phyloP scores from a whole-genome alignment of 2,329 filamentous ascomycete species.

The Lachnellula subtilissima region DNA sequence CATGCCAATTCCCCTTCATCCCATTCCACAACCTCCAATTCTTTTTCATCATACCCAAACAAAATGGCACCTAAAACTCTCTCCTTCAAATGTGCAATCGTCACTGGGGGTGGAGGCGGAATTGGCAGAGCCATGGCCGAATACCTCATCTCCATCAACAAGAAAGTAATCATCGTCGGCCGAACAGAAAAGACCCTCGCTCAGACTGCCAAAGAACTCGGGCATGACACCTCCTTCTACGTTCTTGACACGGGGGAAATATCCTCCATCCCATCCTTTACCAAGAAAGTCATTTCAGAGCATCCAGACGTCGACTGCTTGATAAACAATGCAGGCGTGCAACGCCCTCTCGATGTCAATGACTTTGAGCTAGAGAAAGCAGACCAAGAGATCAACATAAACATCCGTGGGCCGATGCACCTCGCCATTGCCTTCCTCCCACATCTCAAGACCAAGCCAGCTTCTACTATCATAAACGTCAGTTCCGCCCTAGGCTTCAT shows the following conservation, averaged over 20 bases:
- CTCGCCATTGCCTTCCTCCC: constrained; percentile 44
- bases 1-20: too few species aligned
- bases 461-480: constrained; percentile 47
- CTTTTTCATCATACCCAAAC: not conserved
- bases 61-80: constrained; percentile 22
- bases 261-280: constrained; percentile 40
- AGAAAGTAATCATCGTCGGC: constrained; percentile 47
- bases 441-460: constrained; percentile 42
- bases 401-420: constrained; percentile 55
- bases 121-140: constrained; percentile 46
- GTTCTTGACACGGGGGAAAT: constrained; percentile 46
- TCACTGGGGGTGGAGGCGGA: constrained; percentile 48
- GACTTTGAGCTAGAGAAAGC: constrained; percentile 44
- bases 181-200: constrained; percentile 51
- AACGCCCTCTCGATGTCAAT: constrained; percentile 47
- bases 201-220: constrained; percentile 39
- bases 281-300: constrained; percentile 40
- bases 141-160: constrained; percentile 28
- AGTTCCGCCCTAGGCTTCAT: constrained; percentile 49
- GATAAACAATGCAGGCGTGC: constrained; percentile 56
- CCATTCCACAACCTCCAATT: not conserved
- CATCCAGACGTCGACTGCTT: constrained; percentile 54
- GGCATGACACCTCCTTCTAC: constrained; percentile 44
- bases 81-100: constrained; percentile 41
- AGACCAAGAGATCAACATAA: constrained; percentile 54